A percentile compares a stretch with the other conserved stretches of the same genome.
Conservation (phyloP, 148 eudicot genomes). For the Rhododendron mucronatum region DNA sequence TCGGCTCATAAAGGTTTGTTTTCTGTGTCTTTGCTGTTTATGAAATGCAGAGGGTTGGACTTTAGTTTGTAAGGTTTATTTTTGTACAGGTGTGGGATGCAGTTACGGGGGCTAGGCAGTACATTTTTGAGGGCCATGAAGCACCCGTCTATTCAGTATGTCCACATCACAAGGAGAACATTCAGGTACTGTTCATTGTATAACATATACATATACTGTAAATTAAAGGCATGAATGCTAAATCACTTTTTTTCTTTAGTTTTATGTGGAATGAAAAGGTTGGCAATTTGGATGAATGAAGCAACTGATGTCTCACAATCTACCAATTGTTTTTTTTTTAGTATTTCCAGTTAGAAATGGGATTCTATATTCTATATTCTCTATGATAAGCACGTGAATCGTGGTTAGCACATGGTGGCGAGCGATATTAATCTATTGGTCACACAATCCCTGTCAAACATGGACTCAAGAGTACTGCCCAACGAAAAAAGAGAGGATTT, state of each 20-base stretch:
- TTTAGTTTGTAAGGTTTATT: conserved; percentile 3
- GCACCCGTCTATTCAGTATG: conserved; percentile 84
- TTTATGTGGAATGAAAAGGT: background rate
- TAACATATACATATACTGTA: background rate
- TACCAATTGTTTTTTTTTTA: background rate
- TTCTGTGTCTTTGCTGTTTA: background rate
- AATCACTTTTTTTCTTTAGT: background rate
- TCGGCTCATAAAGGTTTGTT: conserved; percentile 73
- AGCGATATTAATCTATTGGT: background rate
- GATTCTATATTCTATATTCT: background rate
- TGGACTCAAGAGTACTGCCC: background rate
- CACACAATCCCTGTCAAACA: background rate
- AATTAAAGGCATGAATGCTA: background rate
- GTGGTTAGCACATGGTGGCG: background rate
- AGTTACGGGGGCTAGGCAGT: conserved; percentile 53
- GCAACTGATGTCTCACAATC: background rate
- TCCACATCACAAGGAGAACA: conserved; percentile 69
- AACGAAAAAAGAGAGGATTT: background rate
- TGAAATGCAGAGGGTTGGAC: conserved; percentile 2
- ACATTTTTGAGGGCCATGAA: conserved; percentile 78
- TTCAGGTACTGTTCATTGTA: conserved; percentile 46
- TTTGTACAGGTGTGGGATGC: conserved; percentile 79
- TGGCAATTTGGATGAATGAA: background rate
- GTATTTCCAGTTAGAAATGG: conserved; percentile 29
- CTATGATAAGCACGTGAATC: background rate